Conservation (phyloP, 345 rosid genomes). For the Boechera stricta region DNA sequence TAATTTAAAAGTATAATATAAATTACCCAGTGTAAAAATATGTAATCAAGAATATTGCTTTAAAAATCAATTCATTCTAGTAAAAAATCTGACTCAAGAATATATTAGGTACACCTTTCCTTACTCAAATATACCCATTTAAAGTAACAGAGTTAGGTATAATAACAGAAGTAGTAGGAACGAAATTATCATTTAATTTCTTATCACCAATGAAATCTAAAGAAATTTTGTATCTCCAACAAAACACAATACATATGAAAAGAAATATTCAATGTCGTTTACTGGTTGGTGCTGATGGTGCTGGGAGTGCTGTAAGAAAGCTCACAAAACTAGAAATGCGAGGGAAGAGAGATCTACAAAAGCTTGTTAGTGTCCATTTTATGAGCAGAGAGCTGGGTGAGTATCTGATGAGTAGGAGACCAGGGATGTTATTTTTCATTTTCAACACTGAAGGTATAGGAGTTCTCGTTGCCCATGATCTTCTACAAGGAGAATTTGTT, state of each 20-base stretch:
- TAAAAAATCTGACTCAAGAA: no score
- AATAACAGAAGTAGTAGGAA: no score
- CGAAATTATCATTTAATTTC: no score
- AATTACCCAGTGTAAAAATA: no score
- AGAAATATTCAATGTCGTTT: conserved; percentile 63
- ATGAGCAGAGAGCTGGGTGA: conserved; percentile 78
- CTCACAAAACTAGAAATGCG: conserved; percentile 63
- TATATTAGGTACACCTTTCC: no score
- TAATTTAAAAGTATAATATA: no score
- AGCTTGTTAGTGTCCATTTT: conserved; percentile 90
- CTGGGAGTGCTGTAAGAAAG: conserved; percentile 77
- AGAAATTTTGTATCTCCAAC: no score
- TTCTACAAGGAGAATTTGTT: conserved; percentile 83
- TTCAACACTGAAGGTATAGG: conserved; percentile 92
- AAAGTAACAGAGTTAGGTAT: no score
- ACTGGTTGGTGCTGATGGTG: conserved; percentile 91
- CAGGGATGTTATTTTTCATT: conserved; percentile 92
- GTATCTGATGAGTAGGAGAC: conserved; percentile 68
- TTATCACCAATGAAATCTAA: no score
- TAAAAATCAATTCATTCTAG: no score
- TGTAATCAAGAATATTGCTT: no score
- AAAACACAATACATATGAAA: conserved; percentile 24
- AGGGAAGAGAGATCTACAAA: conserved; percentile 85
- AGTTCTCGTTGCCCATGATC: conserved; percentile 95
- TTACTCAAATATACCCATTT: no score